These are phyloP conservation scores for Chrysosporium keratinophilum DNA, from an alignment of 2,329 filamentous ascomycete species.

Conservation along the genomic window DNA sequence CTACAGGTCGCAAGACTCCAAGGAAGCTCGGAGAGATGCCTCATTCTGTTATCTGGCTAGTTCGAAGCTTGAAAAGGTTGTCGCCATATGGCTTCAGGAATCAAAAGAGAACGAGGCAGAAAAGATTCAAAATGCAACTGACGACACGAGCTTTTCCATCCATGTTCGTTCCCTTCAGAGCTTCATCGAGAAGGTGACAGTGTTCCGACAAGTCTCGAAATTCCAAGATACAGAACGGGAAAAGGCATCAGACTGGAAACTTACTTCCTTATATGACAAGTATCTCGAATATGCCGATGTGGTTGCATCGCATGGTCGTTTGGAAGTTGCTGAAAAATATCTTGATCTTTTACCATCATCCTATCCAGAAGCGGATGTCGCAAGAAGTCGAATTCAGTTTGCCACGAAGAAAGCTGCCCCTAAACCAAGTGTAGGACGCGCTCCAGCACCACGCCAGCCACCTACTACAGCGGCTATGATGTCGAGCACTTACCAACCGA, in stretches of 20 bases:
- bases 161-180: constrained; percentile 80
- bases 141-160: constrained; percentile 78
- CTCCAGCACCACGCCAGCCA: constrained; percentile 30
- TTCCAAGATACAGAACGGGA: constrained; percentile 70
- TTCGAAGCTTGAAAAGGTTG: constrained; percentile 94
- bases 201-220: constrained; percentile 89
- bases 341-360: constrained; percentile 72
- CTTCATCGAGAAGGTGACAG: constrained; percentile 95
- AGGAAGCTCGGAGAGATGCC: constrained; percentile 64
- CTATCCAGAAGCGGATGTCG: constrained; percentile 79
- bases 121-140: constrained; percentile 56
- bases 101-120: constrained; percentile 73
- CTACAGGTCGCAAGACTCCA: constrained; percentile 45
- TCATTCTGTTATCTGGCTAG: constrained; percentile 94
- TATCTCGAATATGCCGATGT: constrained; percentile 97
- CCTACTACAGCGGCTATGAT: constrained; percentile 15
- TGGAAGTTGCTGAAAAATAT: constrained; percentile 81
- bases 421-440: constrained; percentile 34
- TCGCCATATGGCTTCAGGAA: constrained; percentile 85
- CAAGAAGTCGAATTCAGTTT: constrained; percentile 71
- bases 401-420: constrained; percentile 58
- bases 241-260: constrained; percentile 73
- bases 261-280: constrained; percentile 78
- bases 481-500: constrained; percentile 28
- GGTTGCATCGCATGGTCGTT: constrained; percentile 76